A percentile compares a stretch with the other conserved stretches of the same genome.
phyloP scores from a whole-genome alignment of 2,329 filamentous ascomycete genomes.

The Phoma herbarum region DNA sequence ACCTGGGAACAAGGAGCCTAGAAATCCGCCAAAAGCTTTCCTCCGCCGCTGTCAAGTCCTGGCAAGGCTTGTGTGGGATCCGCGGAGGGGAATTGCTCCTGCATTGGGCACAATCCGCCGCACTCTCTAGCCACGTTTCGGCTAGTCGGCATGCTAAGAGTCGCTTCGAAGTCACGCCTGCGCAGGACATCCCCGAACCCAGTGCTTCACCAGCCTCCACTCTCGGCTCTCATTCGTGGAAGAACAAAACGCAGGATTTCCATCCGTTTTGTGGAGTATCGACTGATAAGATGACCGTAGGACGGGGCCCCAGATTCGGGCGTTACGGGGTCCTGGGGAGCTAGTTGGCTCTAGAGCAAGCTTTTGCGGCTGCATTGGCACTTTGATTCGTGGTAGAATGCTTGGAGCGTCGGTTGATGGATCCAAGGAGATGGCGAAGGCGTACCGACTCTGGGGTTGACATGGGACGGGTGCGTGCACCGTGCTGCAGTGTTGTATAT shows the following conservation, averaged over 20 bases:
- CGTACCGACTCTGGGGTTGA: slow-evolving; percentile 36
- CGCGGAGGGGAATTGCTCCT: slow-evolving; percentile 23
- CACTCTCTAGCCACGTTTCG: slow-evolving; percentile 26
- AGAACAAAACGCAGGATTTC: slow-evolving; percentile 26
- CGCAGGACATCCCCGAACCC: slow-evolving; percentile 17
- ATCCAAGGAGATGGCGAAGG: slow-evolving; percentile 30
- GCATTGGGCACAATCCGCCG: slow-evolving; percentile 26
- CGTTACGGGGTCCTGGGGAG: slow-evolving; percentile 12
- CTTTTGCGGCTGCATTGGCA: slow-evolving; percentile 32
- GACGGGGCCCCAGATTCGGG: slow-evolving; percentile 40
- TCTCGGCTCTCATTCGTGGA: slow-evolving; percentile 39
- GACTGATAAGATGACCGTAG: slow-evolving; percentile 22
- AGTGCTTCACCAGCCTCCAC: slow-evolving; percentile 16
- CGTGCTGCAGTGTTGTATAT: slow-evolving; percentile 34
- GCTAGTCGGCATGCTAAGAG: slow-evolving; percentile 26
- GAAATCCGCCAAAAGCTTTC: slow-evolving; percentile 38
- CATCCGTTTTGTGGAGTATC: slow-evolving; percentile 28
- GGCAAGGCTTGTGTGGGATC: slow-evolving; percentile 35
- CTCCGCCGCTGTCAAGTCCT: slow-evolving; percentile 22
- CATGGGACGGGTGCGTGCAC: slow-evolving; percentile 26
- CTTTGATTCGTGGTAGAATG: slow-evolving; percentile 45
- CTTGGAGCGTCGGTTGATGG: slow-evolving; percentile 22
- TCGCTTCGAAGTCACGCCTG: slow-evolving; percentile 24
- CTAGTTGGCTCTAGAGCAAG: slow-evolving; percentile 30
- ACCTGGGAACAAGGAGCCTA: slow-evolving; percentile 32